phyloP scores from a whole-genome alignment of 106 monocot species.

The Vanilla planifolia region DNA sequence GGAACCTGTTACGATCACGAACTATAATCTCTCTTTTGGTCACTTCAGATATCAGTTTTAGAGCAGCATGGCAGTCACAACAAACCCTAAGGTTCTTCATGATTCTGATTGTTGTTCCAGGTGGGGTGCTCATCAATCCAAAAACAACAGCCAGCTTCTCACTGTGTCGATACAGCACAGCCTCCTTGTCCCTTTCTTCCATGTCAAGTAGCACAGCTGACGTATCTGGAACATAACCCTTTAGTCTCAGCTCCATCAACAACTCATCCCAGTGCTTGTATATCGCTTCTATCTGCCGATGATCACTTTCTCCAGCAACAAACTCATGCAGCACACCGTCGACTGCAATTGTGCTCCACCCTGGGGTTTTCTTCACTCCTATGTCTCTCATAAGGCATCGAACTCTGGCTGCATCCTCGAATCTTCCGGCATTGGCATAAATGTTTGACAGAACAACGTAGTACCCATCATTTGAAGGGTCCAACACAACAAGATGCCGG shows the following conservation, averaged over 20 bases:
- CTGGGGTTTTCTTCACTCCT: slow-evolving; percentile 64
- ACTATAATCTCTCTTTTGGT: slow-evolving; percentile 35
- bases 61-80: slow-evolving; percentile 54
- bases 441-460: slow-evolving; percentile 66
- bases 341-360: slow-evolving; percentile 45
- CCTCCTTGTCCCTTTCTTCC: slow-evolving; percentile 45
- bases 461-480: slow-evolving; percentile 66
- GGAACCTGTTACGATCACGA: slow-evolving; percentile 59
- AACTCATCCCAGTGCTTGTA: slow-evolving; percentile 40
- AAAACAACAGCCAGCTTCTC: slow-evolving; percentile 66
- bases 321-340: slow-evolving; percentile 43
- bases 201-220: slow-evolving; percentile 61
- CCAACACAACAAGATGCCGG: slow-evolving; percentile 30
- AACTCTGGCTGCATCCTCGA: slow-evolving; percentile 37
- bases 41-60: slow-evolving; percentile 56
- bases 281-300: slow-evolving; percentile 23
- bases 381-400: slow-evolving; percentile 47
- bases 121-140: slow-evolving; percentile 42
- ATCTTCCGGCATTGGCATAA: slow-evolving; percentile 49
- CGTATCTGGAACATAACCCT: slow-evolving; percentile 48
- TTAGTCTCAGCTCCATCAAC: slow-evolving; percentile 32
- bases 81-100: slow-evolving; percentile 84
- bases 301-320: slow-evolving; percentile 47
- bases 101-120: slow-evolving; percentile 49
- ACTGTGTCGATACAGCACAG: slow-evolving; percentile 47